Percentiles rank a stretch among this genome's conserved stretches.
phyloP scores from a whole-genome alignment of 352 stramenopile species.

The Globisporangium perplexum region DNA sequence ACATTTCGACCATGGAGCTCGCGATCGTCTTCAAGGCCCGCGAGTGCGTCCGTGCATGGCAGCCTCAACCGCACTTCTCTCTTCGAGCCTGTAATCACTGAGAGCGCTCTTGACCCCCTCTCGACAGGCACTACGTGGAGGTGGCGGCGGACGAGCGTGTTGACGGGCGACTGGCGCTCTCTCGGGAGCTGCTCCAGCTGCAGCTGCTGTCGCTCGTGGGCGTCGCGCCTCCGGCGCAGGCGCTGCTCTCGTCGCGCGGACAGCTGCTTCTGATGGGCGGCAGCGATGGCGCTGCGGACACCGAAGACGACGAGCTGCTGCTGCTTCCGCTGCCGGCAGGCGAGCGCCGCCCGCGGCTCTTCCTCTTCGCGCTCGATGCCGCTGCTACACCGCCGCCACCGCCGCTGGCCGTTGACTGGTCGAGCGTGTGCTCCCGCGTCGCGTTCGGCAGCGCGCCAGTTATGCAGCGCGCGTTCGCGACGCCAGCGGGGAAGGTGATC shows the following conservation, averaged over 20 bases:
- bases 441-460: constrained; percentile 42
- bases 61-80: not conserved
- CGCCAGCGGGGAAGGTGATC: constrained; percentile 30
- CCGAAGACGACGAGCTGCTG: not conserved
- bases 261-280: constrained; percentile 24
- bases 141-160: constrained; percentile 13
- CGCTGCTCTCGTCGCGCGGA: constrained; percentile 38
- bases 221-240: constrained; percentile 48
- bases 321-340: constrained; percentile 6
- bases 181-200: constrained; percentile 58
- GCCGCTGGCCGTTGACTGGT: constrained; percentile 37
- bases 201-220: constrained; percentile 66
- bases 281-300: not conserved
- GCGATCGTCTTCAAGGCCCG: constrained; percentile 46
- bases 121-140: constrained; percentile 32
- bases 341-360: constrained; percentile 24
- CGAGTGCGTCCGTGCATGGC: constrained; percentile 33
- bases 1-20: constrained; percentile 23
- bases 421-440: constrained; percentile 52
- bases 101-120: not conserved
- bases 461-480: constrained; percentile 46
- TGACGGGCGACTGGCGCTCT: constrained; percentile 18
- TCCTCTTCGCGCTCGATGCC: constrained; percentile 23
- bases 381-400: too few relatives aligned
- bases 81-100: not conserved